A percentile compares a stretch with the other conserved stretches of the same genome.
phyloP scores from a whole-genome alignment of 108 stramenopile species.

The Aurantiochytrium sp. region DNA sequence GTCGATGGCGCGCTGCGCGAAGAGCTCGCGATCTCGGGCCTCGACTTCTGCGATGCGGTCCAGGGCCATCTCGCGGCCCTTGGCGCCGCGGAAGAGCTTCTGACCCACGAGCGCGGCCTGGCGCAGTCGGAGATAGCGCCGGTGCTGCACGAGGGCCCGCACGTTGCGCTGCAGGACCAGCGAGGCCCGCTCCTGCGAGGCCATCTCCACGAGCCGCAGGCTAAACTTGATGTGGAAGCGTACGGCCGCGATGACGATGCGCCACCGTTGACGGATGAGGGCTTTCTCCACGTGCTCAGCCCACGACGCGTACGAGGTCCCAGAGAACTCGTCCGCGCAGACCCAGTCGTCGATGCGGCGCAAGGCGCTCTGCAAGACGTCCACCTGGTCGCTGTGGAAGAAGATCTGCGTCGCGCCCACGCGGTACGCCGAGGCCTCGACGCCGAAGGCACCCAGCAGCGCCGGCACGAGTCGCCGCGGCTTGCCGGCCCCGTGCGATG shows the following conservation, averaged over 20 bases:
- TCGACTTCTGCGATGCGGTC: background rate
- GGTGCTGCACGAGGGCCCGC: background rate
- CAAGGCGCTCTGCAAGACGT: background rate
- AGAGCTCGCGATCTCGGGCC: background rate
- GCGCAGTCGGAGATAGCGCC: background rate
- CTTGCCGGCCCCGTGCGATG: slow-evolving; percentile 38
- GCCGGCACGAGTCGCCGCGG: slow-evolving; percentile 30
- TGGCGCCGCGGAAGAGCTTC: background rate
- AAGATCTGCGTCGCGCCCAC: slow-evolving; percentile 48
- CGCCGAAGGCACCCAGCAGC: slow-evolving; percentile 45
- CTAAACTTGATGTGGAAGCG: background rate
- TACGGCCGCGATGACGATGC: background rate
- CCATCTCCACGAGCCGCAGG: background rate
- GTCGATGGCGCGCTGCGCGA: background rate
- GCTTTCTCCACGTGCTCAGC: too few relatives aligned
- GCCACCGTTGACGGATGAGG: background rate
- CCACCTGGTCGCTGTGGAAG: slow-evolving; percentile 28
- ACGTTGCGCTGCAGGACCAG: background rate
- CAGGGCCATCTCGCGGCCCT: background rate
- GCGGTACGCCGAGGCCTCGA: slow-evolving; percentile 36
- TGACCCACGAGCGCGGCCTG: background rate
- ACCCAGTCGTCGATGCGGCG: background rate
- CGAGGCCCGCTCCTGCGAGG: background rate
- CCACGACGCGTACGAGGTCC: too few relatives aligned
- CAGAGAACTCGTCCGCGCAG: background rate